Conservation (phyloP, 805 yeast genomes). For the Torulaspora franciscae region DNA sequence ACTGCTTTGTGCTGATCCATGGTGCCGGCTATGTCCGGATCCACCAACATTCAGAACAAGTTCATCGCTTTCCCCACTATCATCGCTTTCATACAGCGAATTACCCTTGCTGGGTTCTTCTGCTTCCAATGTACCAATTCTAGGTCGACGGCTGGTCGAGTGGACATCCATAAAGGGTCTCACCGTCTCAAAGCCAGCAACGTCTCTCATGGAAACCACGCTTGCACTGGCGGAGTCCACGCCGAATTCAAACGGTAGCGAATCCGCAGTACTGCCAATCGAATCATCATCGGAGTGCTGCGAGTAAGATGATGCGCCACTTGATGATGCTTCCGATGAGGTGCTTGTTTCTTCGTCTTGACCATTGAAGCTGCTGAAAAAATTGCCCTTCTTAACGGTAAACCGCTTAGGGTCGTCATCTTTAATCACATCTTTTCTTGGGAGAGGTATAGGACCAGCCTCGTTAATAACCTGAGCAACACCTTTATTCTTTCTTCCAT, state of each 20-base stretch:
- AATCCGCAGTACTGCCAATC: constrained; percentile 21
- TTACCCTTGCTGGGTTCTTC: not conserved
- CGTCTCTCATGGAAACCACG: constrained; percentile 23
- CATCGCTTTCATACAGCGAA: constrained; percentile 3
- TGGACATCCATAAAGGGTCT: constrained; percentile 10
- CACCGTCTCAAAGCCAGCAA: constrained; percentile 9
- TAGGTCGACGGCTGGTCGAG: constrained; percentile 3
- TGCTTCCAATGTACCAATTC: constrained; percentile 1
- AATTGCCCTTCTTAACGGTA: constrained; percentile 16
- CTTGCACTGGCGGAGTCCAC: constrained; percentile 29
- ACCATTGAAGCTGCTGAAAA: constrained; percentile 18
- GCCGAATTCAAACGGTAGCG: constrained; percentile 33
- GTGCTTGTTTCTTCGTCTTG: constrained; percentile 17
- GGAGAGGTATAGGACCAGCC: not conserved
- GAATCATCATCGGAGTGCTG: constrained; percentile 13
- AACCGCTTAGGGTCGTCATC: constrained; percentile 4
- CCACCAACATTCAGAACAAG: constrained; percentile 22
- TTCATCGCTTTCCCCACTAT: constrained; percentile 18
- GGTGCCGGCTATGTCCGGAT: constrained; percentile 20
- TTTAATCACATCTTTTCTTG: not conserved
- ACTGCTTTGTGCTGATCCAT: constrained; percentile 16
- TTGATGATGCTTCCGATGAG: constrained; percentile 12
- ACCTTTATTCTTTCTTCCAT: not conserved
- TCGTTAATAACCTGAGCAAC: not conserved
- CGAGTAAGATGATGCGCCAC: constrained; percentile 12